Evolutionary conservation across 2,329 filamentous ascomycete genomes (phyloP).

Genomic region (Trichoderma aggressivum): DNA sequence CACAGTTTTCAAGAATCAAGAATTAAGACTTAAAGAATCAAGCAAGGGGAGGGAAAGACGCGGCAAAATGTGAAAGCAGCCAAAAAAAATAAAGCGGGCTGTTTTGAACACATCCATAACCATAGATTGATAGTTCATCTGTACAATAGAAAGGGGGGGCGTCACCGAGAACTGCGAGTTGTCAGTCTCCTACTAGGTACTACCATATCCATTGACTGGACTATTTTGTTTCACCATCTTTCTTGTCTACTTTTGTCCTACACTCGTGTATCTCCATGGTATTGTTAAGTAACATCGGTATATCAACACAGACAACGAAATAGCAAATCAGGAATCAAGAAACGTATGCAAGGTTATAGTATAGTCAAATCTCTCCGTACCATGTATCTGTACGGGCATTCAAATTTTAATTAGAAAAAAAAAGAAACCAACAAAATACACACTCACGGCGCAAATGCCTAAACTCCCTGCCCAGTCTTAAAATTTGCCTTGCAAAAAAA

Average conservation of each 20-base stretch:
- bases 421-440: background rate
- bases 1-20: background rate
- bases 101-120: background rate
- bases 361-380: background rate
- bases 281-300: background rate
- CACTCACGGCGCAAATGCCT: background rate
- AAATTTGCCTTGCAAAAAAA: background rate
- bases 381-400: background rate
- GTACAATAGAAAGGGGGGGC: constrained; percentile 1
- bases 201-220: background rate
- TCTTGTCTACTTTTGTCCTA: background rate
- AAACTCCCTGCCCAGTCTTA: background rate
- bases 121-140: constrained; percentile 15
- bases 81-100: background rate
- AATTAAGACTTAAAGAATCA: background rate
- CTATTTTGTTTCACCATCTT: background rate
- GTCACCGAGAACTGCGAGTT: background rate
- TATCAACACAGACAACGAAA: background rate
- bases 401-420: background rate
- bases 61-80: background rate
- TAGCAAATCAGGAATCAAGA: background rate
- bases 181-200: background rate
- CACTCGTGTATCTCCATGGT: background rate
- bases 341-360: background rate
- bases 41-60: background rate